Evolutionary conservation across 164 flowering plant species (phyloP), one percentile per base, ranked within the genome.

Genomic region (Dillenia turbinata): DNA sequence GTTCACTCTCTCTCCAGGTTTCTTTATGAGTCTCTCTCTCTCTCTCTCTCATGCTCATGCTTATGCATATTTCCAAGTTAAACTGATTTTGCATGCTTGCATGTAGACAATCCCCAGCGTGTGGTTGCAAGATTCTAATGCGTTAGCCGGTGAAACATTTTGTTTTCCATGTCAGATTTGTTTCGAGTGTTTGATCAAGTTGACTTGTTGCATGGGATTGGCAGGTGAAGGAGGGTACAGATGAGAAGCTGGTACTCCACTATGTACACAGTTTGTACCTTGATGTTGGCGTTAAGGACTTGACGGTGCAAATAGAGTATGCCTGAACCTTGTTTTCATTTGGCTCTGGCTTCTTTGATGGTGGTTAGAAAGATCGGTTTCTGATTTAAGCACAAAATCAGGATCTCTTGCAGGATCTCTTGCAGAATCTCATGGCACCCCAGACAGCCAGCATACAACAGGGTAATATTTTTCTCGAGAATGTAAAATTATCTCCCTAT

Each of bases 201-300:
- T 49, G 45, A 40, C 62, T 65, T 61, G 43, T 49, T 64, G 64
- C n/a, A 49, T 24, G 47, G 44, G 44, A n/a, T 53, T 44, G 54
- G 52, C 78, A 94, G 99, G 83, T 87, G 71, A 89, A 84, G 79
- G 60, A 76, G 49, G 96, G 87, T 46, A 65, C 69, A 47, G 89
- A 83, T 73, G 92, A 85, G 65, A 79, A 72, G 7, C 73, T 79
- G 1, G 61, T 88, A 46, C 82, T 91, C n/a, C 81, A 82, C 47
- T 80, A 70, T 65, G 85, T 87, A 60, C 96, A 89, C 69, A 79
- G 81, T 49, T 69, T 94, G 79, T 89, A 88, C 78, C 97, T 88
- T 74, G 99, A 94, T 57, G 57, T 91, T 64, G 99, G 99, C 9
- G 73, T 91, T 49, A 87, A 82, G 65, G 90, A 94, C 68, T 66